Percentiles rank a stretch among this genome's conserved stretches.
Conservation (phyloP, 306 rosid species). For the Sicyos edulis region DNA sequence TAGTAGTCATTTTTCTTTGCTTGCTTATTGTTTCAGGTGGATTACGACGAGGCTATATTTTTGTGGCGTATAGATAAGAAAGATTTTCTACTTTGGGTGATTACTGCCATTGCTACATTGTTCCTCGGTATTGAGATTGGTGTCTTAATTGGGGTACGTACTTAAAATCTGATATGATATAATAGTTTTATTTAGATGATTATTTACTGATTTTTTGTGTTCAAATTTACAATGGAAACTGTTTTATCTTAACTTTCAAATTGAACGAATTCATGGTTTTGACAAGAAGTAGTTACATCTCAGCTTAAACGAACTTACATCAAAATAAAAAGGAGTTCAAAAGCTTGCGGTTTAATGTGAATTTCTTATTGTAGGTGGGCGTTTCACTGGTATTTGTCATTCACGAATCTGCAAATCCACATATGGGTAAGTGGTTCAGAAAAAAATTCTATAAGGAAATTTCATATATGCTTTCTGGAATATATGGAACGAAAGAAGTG, state of each 20-base stretch:
- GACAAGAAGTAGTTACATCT: background rate
- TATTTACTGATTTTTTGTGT: constrained; percentile 10
- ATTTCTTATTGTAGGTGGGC: constrained; percentile 64
- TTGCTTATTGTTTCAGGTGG: constrained; percentile 58
- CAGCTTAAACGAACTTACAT: no score
- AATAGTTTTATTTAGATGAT: background rate
- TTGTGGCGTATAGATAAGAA: constrained; percentile 87
- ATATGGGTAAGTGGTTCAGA: constrained; percentile 60
- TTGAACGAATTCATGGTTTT: background rate
- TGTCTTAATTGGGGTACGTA: constrained; percentile 86
- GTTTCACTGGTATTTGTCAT: constrained; percentile 90
- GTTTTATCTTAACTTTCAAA: constrained; percentile 14
- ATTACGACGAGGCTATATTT: constrained; percentile 80
- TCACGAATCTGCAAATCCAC: constrained; percentile 97
- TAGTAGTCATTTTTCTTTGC: constrained; percentile 18
- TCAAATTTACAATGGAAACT: constrained; percentile 9
- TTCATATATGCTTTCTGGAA: no score
- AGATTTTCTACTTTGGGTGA: constrained; percentile 94
- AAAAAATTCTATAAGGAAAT: no score
- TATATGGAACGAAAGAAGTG: no score
- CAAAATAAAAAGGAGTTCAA: no score
- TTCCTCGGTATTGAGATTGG: constrained; percentile 96
- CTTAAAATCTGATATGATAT: constrained; percentile 6
- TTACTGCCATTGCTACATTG: constrained; percentile 69
- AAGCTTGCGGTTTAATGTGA: background rate